Percentiles rank a stretch among this genome's conserved stretches.
Conservation (phyloP, 2,329 filamentous ascomycete species). For the Fusarium torulosum region DNA sequence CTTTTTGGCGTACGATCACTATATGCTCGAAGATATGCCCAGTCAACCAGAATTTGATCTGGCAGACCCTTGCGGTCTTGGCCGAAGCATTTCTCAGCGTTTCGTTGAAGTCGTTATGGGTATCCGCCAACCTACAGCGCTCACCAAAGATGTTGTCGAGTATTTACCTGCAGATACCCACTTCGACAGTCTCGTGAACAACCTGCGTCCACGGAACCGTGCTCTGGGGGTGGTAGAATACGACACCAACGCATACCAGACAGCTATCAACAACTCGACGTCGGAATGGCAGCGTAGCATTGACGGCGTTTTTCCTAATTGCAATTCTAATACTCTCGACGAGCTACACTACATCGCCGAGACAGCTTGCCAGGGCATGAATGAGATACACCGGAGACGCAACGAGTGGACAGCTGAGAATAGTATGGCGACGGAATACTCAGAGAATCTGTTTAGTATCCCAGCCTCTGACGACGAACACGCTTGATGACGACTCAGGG, state of each 20-base stretch:
- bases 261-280: constrained; percentile 55
- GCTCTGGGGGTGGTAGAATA: constrained; percentile 51
- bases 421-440: constrained; percentile 50
- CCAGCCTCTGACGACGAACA: constrained; percentile 28
- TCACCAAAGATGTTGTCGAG: constrained; percentile 51
- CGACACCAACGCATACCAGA: constrained; percentile 54
- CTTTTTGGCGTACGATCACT: constrained; percentile 59
- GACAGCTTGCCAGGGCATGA: constrained; percentile 59
- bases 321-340: constrained; percentile 58
- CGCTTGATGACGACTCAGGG: constrained; percentile 13
- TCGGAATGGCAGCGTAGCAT: constrained; percentile 59
- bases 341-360: constrained; percentile 60
- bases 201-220: constrained; percentile 46
- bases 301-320: constrained; percentile 60
- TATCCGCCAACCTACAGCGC: constrained; percentile 53
- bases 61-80: constrained; percentile 57
- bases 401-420: constrained; percentile 50
- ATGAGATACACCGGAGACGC: constrained; percentile 55
- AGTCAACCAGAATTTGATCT: constrained; percentile 55
- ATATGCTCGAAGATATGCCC: constrained; percentile 51
- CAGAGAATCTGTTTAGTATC: constrained; percentile 48
- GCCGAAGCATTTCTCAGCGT: constrained; percentile 58
- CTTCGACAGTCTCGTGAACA: constrained; percentile 45
- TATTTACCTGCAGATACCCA: constrained; percentile 51
- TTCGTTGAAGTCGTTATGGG: constrained; percentile 62